Base-by-base conservation (phyloP, 1,284 basidiomycete genomes). In the Phlebopus sp. region DNA sequence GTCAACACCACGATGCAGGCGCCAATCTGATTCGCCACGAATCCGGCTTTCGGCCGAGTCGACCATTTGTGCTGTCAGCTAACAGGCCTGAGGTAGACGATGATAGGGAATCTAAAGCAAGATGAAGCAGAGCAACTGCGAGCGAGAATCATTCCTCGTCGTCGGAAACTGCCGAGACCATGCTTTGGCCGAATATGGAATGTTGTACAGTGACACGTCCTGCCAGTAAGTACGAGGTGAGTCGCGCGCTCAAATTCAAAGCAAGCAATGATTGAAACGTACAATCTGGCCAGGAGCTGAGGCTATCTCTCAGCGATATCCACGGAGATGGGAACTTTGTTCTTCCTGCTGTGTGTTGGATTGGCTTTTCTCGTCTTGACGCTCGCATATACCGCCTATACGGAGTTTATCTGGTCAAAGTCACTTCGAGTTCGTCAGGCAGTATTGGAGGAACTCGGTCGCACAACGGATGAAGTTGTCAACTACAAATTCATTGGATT, bases 401-500 rank as follows among this genome's bases (percentile, higher is more conserved):
- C 64, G 1, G 21, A 52, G 29, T 18, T 14, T 9, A 15, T 64
- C 32, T 43, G 53, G 50, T 64, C 53, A 25, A 58, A 49, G 15
- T 66, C 66, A 15, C 14, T 34, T 29, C 53, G 37, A 29, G 43
- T 44, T 14, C 64, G 63, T 31, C 46, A 48, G 32, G 41, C 38
- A 3, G 50, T 66, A 36, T 51, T 68, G 21, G 41, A 40, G 21
- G 49, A 57, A 10, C 19, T 64, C 2, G 53, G 54, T 5, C 11
- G 46, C 18, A 8, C 37, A 21, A 30, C n/a, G 14, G 31, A 45
- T 1, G 8, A 46, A 30, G 13, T 37, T 5, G 50, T 11, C 18
- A 47, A 55, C 13, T 74, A 71, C 59, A 73, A 64, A 38, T 68
- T 92, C 5, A 75, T 94, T 10, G 95, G 91, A 0, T 92, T 97